phyloP scores from a whole-genome alignment of 2,329 filamentous ascomycete species.

The Daldinia sp. region DNA sequence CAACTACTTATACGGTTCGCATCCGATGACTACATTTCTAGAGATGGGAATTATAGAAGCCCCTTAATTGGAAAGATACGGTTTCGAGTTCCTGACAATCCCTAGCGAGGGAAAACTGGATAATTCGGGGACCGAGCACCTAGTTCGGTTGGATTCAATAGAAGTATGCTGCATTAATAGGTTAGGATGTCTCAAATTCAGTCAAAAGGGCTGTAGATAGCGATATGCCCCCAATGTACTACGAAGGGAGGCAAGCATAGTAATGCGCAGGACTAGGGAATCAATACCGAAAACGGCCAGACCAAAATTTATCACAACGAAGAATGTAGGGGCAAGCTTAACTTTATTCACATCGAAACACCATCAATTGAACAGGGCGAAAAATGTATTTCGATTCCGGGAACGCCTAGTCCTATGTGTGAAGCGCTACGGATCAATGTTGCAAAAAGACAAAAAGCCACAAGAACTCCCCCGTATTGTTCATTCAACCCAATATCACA shows the following conservation, averaged over 20 bases:
- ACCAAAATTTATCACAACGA: not conserved
- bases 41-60: no score
- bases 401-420: constrained; percentile 48
- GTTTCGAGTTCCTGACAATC: not conserved
- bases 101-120: constrained; percentile 23
- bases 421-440: constrained; percentile 41
- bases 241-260: constrained; percentile 23
- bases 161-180: not conserved
- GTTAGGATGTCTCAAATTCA: constrained; percentile 14
- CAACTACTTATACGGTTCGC: constrained; percentile 17
- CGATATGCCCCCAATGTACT: constrained; percentile 9
- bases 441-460: constrained; percentile 40
- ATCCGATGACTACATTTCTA: not conserved
- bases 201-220: not conserved
- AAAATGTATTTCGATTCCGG: constrained; percentile 40
- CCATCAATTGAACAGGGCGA: constrained; percentile 20
- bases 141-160: not conserved
- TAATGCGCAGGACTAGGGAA: constrained; percentile 5
- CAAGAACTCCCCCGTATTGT: constrained; percentile 43
- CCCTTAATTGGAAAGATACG: not conserved
- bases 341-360: constrained; percentile 22
- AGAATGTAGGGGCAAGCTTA: constrained; percentile 33
- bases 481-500: constrained; percentile 47
- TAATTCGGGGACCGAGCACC: not conserved
- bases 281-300: not conserved